Evolutionary conservation across 805 yeast species (phyloP).

Genomic region (Candida sonorensis): DNA sequence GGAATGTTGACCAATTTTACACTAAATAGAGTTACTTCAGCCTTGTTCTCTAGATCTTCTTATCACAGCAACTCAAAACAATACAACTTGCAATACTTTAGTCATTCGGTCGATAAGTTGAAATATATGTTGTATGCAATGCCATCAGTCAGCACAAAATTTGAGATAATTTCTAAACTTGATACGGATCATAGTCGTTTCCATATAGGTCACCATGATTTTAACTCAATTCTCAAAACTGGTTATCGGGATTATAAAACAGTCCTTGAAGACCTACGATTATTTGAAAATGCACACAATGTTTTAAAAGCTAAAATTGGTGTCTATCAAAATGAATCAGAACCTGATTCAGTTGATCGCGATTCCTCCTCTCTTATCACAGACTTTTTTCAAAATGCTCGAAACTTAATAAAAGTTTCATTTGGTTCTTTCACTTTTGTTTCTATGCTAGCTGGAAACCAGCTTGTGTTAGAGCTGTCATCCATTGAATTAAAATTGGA

Average conservation of each 20-base stretch:
- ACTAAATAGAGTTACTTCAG: conserved; percentile 5
- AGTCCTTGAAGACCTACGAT: neutral
- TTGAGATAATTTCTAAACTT: conserved; percentile 4
- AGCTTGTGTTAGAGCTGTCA: conserved; percentile 11
- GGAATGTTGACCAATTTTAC: conserved; percentile 6
- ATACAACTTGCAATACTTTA: conserved; percentile 7
- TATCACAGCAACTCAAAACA: conserved; percentile 1
- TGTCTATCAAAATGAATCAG: too few species aligned
- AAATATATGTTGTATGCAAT: conserved; percentile 2
- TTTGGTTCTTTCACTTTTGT: conserved; percentile 8
- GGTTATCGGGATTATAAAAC: conserved; percentile 6
- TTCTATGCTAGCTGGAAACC: conserved; percentile 10
- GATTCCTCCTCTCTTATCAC: too few species aligned
- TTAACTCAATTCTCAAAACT: conserved; percentile 6
- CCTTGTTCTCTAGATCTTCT: conserved; percentile 6
- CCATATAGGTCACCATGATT: conserved; percentile 8
- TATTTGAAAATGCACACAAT: neutral
- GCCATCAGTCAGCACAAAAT: neutral
- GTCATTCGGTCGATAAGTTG: conserved; percentile 5
- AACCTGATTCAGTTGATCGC: too few species aligned
- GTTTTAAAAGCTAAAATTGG: neutral
- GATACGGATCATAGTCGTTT: conserved; percentile 13
- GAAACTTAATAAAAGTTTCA: conserved; percentile 2
- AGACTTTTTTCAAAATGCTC: too few species aligned
- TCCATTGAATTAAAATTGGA: conserved; percentile 5